These are phyloP conservation scores for Colletotrichum karsti DNA, from an alignment of 2,329 filamentous ascomycete genomes.

Conservation along the genomic window DNA sequence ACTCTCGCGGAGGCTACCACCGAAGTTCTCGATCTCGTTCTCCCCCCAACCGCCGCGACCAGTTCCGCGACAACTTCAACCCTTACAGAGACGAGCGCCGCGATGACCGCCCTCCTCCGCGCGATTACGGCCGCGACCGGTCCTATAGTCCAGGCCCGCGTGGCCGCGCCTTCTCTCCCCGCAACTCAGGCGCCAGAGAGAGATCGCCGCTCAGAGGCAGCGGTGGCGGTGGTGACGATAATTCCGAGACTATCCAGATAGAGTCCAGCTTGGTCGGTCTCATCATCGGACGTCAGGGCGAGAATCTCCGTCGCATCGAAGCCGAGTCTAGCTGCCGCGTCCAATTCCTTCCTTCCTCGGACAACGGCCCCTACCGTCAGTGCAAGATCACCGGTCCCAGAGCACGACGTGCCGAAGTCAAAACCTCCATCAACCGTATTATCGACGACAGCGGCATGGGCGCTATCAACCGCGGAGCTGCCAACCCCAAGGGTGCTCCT, in stretches of 20 bases:
- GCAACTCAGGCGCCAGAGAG: slow-evolving; percentile 61
- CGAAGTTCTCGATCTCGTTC: slow-evolving; percentile 76
- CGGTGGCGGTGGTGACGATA: slow-evolving; percentile 64
- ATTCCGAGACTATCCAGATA: slow-evolving; percentile 84
- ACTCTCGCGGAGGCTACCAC: slow-evolving; percentile 61
- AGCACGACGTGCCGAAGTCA: slow-evolving; percentile 78
- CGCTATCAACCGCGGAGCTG: slow-evolving; percentile 53
- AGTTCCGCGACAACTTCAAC: slow-evolving; percentile 79
- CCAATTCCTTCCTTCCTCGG: slow-evolving; percentile 83
- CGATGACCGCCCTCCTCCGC: slow-evolving; percentile 63
- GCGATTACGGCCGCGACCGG: slow-evolving; percentile 71
- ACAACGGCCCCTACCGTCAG: slow-evolving; percentile 78
- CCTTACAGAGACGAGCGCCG: slow-evolving; percentile 88
- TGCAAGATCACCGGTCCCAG: slow-evolving; percentile 86
- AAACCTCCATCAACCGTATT: slow-evolving; percentile 84
- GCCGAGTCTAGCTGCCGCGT: slow-evolving; percentile 83
- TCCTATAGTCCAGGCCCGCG: slow-evolving; percentile 75
- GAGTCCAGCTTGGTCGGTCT: slow-evolving; percentile 88
- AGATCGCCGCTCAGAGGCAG: slow-evolving; percentile 63
- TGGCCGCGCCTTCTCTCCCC: slow-evolving; percentile 69
- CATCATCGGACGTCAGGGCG: slow-evolving; percentile 90
- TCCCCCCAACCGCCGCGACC: slow-evolving; percentile 71
- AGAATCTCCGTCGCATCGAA: slow-evolving; percentile 88
- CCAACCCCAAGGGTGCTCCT: slow-evolving; percentile 44
- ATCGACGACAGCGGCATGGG: slow-evolving; percentile 80